Evolutionary conservation across 179 eudicot species (phyloP).

Genomic region (Sideroxylon spinosum): DNA sequence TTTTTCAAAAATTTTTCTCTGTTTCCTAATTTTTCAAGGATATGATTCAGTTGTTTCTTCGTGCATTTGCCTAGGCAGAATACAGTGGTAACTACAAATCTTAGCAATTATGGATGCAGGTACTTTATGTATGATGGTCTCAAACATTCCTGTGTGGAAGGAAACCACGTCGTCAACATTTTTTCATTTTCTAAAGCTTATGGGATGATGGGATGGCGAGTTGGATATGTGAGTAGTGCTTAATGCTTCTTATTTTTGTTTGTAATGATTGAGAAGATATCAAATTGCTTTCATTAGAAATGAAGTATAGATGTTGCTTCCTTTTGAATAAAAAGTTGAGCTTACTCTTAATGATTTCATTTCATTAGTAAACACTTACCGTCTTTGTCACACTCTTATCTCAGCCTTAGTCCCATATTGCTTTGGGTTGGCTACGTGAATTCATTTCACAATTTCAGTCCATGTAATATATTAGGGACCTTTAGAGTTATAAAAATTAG

Average conservation of each 20-base stretch:
- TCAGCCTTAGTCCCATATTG: too few relatives aligned
- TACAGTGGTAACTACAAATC: neutral
- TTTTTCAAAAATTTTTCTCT: neutral
- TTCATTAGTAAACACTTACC: too few relatives aligned
- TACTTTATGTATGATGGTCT: constrained; percentile 92
- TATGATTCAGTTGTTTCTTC: neutral
- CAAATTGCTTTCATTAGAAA: constrained; percentile 1
- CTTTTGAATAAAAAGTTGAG: neutral
- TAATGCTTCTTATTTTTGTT: neutral
- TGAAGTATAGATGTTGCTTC: neutral
- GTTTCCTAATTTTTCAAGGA: neutral
- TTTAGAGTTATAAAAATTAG: too few relatives aligned
- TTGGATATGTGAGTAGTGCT: constrained; percentile 81
- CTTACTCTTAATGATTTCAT: neutral
- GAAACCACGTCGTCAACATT: constrained; percentile 76
- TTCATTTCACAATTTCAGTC: too few relatives aligned
- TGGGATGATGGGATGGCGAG: constrained; percentile 99
- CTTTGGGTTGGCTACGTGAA: too few relatives aligned
- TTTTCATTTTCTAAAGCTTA: constrained; percentile 97
- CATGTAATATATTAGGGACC: too few relatives aligned
- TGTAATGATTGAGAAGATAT: neutral
- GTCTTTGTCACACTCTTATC: too few relatives aligned
- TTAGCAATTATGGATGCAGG: constrained; percentile 32
- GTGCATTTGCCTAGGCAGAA: neutral
- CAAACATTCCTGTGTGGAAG: constrained; percentile 86